Base-by-base conservation (phyloP, 73 alveolate genomes). In the Uronychia binucleata region DNA sequence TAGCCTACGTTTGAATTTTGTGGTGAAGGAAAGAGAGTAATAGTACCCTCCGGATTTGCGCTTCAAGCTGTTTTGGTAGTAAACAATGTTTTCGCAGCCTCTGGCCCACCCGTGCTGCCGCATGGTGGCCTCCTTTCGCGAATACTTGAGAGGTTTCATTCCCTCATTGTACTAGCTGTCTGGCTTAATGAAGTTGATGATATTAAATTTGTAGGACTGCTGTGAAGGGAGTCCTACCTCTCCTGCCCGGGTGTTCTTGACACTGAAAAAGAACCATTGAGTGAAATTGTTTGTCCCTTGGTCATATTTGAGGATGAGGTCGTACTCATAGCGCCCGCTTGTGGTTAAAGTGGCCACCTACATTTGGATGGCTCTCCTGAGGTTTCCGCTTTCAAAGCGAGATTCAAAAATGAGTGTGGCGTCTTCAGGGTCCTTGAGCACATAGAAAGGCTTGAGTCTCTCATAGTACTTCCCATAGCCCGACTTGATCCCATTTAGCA, bases 311-410 rank as follows among this genome's bases (percentile, higher is more conserved):
- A 98, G 93, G 86, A 94, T 95, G 78, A 98, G 90, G 87, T 98
- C 99, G 85, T 98, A 98, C 87, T 98, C 99, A 94, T 93, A 90
- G 35, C 94, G 67, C 5, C 67, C 67, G 19, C 67, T 46, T 11
- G 19, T 11, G 5, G 19, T 46, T 46, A 46, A 19, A 46, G 19
- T 46, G 67, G n/a, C n/a, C 5, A 94, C 98, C 33, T 96, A 91
- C 11, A 84, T 78, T 78, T 96, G 92, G 27, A 95, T 92, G 0
- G 97, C 99, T 59, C 97, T 93, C 57, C 97, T 89, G 1, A 99
- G 92, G 92, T 99, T 98, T 57, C 99, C 99, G 33, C 99, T 90
- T 88, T 98, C 99, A 92, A 98, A 98, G 58, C 99, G 95, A 77
- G 99, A 93, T 90, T 98, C 99, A 91, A 98, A 98, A 31, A 94